Conservation (phyloP, 305 asterid species). For the Coffea humblotiana region DNA sequence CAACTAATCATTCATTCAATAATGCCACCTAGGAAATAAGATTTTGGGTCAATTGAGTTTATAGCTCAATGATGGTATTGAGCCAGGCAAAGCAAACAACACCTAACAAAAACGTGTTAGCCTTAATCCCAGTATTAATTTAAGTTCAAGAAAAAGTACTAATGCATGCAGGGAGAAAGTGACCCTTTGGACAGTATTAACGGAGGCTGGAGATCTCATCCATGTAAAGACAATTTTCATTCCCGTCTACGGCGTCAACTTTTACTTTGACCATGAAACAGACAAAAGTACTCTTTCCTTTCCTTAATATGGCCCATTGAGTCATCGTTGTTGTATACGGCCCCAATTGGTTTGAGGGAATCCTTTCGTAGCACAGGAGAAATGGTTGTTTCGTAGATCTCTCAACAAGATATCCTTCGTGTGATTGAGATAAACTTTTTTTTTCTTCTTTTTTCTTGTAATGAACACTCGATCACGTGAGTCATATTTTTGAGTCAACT, state of each 20-base stretch:
- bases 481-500: background rate
- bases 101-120: conserved; percentile 23
- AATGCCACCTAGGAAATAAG: conserved; percentile 28
- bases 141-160: background rate
- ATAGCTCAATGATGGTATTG: conserved; percentile 19
- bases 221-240: conserved; percentile 26
- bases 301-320: conserved; percentile 12
- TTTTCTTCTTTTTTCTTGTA: background rate
- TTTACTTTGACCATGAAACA: conserved; percentile 20
- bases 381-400: background rate
- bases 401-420: background rate
- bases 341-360: conserved; percentile 19
- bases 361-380: background rate
- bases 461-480: background rate
- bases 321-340: conserved; percentile 20
- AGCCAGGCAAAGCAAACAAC: conserved; percentile 33
- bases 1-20: conserved; percentile 35
- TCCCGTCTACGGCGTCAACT: background rate
- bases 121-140: conserved; percentile 16
- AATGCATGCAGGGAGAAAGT: background rate
- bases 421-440: background rate
- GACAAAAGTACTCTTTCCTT: conserved; percentile 3
- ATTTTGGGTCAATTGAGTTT: conserved; percentile 15
- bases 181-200: conserved; percentile 20
- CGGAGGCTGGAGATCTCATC: background rate